Percentiles rank a stretch among this genome's conserved stretches.
Conservation (phyloP, 495 filamentous ascomycete genomes). For the Staphylotrichum longicolle region DNA sequence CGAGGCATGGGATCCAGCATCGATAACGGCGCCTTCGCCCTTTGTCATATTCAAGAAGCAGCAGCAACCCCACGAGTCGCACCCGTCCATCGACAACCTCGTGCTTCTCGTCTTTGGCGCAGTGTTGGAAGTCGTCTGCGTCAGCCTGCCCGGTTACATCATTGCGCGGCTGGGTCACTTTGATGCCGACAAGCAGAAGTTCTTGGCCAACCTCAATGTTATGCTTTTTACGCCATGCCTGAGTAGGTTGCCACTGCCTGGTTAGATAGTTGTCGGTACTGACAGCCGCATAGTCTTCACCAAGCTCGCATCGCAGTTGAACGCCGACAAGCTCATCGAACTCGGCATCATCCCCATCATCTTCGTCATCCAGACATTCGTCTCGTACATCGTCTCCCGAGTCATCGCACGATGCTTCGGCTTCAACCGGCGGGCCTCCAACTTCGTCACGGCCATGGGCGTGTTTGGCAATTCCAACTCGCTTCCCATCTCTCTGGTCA, state of each 20-base stretch:
- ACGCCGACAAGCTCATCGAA: constrained; percentile 81
- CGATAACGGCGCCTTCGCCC: constrained; percentile 26
- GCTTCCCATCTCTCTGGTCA: constrained; percentile 90
- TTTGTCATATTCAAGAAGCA: constrained; percentile 31
- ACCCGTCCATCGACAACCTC: constrained; percentile 68
- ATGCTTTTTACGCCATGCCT: constrained; percentile 93
- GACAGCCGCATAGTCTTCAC: constrained; percentile 72
- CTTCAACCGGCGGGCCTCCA: constrained; percentile 78
- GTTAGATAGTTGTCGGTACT: neutral
- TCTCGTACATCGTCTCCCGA: constrained; percentile 76
- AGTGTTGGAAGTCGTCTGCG: constrained; percentile 92
- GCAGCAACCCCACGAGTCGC: constrained; percentile 43
- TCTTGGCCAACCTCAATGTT: constrained; percentile 92
- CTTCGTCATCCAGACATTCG: constrained; percentile 78
- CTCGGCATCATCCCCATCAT: constrained; percentile 92
- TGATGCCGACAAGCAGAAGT: constrained; percentile 90
- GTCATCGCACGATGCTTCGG: constrained; percentile 68
- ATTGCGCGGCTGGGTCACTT: constrained; percentile 87
- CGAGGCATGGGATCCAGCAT: constrained; percentile 24
- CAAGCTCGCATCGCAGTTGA: constrained; percentile 94
- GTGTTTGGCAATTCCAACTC: constrained; percentile 99
- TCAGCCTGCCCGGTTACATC: constrained; percentile 92
- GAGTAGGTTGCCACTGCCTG: constrained; percentile 56
- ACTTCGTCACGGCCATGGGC: constrained; percentile 95
- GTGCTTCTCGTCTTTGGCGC: constrained; percentile 91